Conservation (phyloP, 305 asterid genomes). For the Plantago coronopus region DNA sequence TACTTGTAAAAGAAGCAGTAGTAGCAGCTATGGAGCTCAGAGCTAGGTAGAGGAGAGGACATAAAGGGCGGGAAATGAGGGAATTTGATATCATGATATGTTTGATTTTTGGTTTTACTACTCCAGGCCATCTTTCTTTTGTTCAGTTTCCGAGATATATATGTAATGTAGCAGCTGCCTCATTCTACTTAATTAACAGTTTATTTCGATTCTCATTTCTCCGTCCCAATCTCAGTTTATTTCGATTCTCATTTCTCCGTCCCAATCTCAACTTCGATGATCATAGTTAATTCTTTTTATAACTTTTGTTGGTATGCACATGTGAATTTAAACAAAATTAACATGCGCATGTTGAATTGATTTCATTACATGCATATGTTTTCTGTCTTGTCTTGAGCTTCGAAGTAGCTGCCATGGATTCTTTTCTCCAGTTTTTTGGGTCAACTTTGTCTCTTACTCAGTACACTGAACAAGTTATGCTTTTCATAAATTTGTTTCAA, state of each 20-base stretch:
- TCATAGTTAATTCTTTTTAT: too few species aligned
- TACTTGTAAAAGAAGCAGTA: constrained; percentile 7
- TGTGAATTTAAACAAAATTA: background rate
- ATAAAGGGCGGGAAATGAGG: constrained; percentile 35
- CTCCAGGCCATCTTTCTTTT: constrained; percentile 19
- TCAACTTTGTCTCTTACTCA: too few species aligned
- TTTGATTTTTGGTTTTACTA: constrained; percentile 28
- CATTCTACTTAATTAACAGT: too few species aligned
- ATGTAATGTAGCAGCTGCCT: too few species aligned
- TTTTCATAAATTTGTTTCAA: too few species aligned
- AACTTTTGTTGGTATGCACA: too few species aligned
- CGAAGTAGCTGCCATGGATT: background rate
- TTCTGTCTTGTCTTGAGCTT: background rate
- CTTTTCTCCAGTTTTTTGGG: background rate
- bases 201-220: too few species aligned
- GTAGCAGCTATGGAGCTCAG: background rate
- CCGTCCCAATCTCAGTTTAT: too few species aligned
- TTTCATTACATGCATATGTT: background rate
- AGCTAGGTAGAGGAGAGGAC: constrained; percentile 9
- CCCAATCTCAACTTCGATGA: too few species aligned
- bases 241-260: too few species aligned
- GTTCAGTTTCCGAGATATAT: background rate
- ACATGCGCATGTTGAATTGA: too few species aligned
- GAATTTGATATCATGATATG: constrained; percentile 18
- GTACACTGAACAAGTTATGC: too few species aligned